A percentile compares a stretch with the other conserved stretches of the same genome.
These are phyloP conservation scores for Cornus suecica DNA, from an alignment of 148 eudicot species.

Conservation along the genomic window DNA sequence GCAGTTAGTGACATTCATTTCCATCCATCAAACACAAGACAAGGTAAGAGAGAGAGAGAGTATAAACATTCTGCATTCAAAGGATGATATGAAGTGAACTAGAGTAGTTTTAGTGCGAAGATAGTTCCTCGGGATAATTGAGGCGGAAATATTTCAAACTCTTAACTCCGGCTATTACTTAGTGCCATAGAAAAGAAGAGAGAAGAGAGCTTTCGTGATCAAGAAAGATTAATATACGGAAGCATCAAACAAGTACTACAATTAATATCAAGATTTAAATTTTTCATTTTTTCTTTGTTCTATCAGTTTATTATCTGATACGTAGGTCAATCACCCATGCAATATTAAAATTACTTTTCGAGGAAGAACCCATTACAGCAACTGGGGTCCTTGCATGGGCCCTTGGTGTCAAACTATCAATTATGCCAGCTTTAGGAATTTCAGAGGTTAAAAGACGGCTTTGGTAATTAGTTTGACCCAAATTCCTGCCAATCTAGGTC, in stretches of 20 bases:
- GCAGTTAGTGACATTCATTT: neutral
- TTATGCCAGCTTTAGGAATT: too few relatives aligned
- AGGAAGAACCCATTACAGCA: too few relatives aligned
- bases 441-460: too few relatives aligned
- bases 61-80: neutral
- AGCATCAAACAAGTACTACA: too few relatives aligned
- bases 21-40: neutral
- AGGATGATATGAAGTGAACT: neutral
- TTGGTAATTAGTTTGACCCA: too few relatives aligned
- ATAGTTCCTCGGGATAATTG: neutral
- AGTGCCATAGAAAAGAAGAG: neutral
- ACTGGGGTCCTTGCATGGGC: too few relatives aligned
- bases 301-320: too few relatives aligned
- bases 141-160: neutral
- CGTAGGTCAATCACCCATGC: too few relatives aligned
- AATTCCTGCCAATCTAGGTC: too few relatives aligned
- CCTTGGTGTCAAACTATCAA: too few relatives aligned
- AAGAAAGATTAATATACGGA: neutral
- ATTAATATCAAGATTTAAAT: neutral
- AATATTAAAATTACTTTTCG: too few relatives aligned
- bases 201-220: neutral
- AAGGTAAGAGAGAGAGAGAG: slow-evolving; percentile 5
- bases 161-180: too few relatives aligned
- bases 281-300: neutral
- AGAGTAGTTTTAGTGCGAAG: neutral